phyloP scores from a whole-genome alignment of 202 grass and related monocot genomes.

The Carex arenaria region DNA sequence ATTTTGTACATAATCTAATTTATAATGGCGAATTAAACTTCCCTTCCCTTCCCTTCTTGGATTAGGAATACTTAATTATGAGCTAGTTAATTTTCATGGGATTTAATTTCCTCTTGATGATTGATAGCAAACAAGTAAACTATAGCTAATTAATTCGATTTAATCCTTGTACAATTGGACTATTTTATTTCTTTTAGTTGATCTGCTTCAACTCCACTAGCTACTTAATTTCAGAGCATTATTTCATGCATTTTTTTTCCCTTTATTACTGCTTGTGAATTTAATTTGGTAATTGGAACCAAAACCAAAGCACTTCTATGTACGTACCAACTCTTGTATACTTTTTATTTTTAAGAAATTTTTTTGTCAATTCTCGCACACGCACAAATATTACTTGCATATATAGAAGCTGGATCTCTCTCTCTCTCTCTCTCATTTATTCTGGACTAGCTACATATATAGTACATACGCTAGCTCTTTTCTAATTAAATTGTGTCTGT shows the following conservation, averaged over 20 bases:
- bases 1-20: not conserved
- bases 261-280: not conserved
- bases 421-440: not conserved
- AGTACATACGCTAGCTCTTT: not conserved
- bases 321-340: not conserved
- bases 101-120: not conserved
- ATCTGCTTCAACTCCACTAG: not conserved
- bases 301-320: not conserved
- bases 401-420: not conserved
- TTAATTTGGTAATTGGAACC: not conserved
- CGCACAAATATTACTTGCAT: not conserved
- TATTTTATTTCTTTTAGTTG: not conserved
- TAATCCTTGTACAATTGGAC: not conserved
- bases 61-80: not conserved
- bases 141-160: not conserved
- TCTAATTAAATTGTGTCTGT: not conserved
- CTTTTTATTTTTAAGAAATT: not conserved
- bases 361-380: not conserved
- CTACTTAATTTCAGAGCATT: not conserved
- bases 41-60: not conserved
- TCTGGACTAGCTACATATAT: not conserved
- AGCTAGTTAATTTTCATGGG: not conserved
- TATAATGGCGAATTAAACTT: not conserved
- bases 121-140: not conserved
- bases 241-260: slow-evolving; percentile 14